Percentiles rank a stretch among this genome's conserved stretches.
Conservation (phyloP, 768 basidiomycete genomes). For the Serpula lacrymans region DNA sequence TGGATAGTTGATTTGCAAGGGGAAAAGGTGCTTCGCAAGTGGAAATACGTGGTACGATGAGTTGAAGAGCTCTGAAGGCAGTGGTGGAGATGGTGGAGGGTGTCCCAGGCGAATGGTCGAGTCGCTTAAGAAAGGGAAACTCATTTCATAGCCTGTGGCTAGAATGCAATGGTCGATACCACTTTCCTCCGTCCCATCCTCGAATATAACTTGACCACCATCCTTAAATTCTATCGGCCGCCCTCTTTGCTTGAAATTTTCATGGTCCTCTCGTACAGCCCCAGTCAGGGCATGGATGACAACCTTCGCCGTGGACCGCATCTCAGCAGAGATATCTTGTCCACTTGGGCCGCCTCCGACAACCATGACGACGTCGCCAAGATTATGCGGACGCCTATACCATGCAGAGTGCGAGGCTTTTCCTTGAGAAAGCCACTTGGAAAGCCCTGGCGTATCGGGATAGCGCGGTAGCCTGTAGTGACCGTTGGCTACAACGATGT, state of each 20-base stretch:
- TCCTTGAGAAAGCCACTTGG: conserved; percentile 49
- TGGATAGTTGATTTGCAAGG: conserved; percentile 46
- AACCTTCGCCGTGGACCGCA: conserved; percentile 39
- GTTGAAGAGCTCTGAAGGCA: conserved; percentile 55
- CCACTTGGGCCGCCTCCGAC: conserved; percentile 65
- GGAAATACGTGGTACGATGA: conserved; percentile 68
- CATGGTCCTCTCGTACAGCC: conserved; percentile 26
- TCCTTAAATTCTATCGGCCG: conserved; percentile 39
- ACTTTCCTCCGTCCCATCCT: conserved; percentile 52
- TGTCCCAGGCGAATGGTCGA: conserved; percentile 32
- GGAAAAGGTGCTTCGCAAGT: conserved; percentile 68
- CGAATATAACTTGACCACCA: conserved; percentile 50
- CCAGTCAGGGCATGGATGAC: conserved; percentile 57
- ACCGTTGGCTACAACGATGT: conserved; percentile 74
- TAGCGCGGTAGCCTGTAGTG: conserved; percentile 66
- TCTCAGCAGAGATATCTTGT: conserved; percentile 59
- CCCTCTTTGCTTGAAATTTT: conserved; percentile 38
- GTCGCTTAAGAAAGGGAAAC: conserved; percentile 57
- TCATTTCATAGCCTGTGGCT: conserved; percentile 71
- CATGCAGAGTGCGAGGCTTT: conserved; percentile 64
- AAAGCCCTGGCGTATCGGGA: conserved; percentile 58
- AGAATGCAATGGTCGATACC: conserved; percentile 63
- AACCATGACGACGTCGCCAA: conserved; percentile 40
- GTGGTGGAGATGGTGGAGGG: conserved; percentile 45
- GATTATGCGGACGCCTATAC: conserved; percentile 53